These are phyloP conservation scores for Penicillium odoratum DNA, from an alignment of 495 filamentous ascomycete species.

Conservation along the genomic window DNA sequence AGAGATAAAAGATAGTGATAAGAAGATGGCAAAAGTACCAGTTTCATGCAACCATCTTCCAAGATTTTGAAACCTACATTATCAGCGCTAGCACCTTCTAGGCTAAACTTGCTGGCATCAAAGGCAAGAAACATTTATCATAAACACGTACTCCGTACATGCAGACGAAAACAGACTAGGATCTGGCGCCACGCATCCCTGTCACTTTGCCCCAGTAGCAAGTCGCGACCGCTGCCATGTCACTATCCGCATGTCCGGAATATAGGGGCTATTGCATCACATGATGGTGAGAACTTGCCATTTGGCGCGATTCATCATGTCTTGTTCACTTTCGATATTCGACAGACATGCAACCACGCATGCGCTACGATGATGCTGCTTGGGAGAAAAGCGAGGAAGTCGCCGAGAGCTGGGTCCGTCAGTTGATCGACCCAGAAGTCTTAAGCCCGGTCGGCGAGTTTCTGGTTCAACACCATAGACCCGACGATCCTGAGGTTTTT, in stretches of 20 bases:
- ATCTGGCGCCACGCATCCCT: no score
- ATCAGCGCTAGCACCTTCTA: not conserved
- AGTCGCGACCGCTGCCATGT: no score
- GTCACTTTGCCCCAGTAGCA: no score
- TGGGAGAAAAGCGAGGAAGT: constrained; percentile 14
- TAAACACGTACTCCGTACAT: not conserved
- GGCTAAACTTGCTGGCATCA: not conserved
- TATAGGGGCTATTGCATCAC: no score
- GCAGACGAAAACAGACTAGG: not conserved
- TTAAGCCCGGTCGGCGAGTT: constrained; percentile 6
- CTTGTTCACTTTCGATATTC: not conserved
- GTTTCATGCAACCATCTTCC: not conserved
- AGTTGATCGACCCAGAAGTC: constrained; percentile 8
- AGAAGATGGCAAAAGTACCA: no score
- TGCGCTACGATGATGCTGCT: constrained; percentile 18
- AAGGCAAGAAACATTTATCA: not conserved
- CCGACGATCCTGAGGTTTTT: constrained; percentile 6
- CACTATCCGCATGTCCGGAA: no score
- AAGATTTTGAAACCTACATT: not conserved
- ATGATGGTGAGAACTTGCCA: no score
- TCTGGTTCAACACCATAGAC: constrained; percentile 7
- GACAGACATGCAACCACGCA: constrained; percentile 3
- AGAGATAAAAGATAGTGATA: not conserved
- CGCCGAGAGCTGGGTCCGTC: constrained; percentile 13
- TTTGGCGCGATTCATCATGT: no score